Evolutionary conservation across 768 basidiomycete genomes (phyloP).

Genomic region (Trametes cinnabarina): DNA sequence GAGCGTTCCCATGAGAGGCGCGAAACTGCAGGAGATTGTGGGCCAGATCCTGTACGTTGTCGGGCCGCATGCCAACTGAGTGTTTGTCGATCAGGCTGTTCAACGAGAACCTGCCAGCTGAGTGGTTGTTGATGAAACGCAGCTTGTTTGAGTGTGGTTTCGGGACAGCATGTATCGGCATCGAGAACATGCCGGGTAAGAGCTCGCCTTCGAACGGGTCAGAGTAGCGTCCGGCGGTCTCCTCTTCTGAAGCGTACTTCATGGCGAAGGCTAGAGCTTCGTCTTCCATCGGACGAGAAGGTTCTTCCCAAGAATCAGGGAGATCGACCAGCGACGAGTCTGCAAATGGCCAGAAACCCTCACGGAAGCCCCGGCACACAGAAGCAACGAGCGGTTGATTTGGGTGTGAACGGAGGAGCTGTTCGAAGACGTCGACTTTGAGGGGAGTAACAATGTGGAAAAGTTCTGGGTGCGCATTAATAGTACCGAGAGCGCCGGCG

Average conservation of each 20-base stretch:
- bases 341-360: constrained; percentile 48
- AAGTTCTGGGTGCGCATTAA: too few species aligned
- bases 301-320: constrained; percentile 21
- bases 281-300: background rate
- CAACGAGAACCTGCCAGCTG: constrained; percentile 31
- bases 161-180: constrained; percentile 40
- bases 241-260: constrained; percentile 19
- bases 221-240: constrained; percentile 19
- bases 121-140: constrained; percentile 41
- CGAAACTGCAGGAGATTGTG: background rate
- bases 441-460: constrained; percentile 41
- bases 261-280: background rate
- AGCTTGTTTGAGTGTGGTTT: constrained; percentile 35
- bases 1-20: background rate
- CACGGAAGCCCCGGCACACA: constrained; percentile 27
- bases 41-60: constrained; percentile 11
- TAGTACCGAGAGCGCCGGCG: constrained; percentile 22
- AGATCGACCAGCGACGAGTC: constrained; percentile 27
- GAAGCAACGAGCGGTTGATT: constrained; percentile 39
- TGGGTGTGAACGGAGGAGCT: constrained; percentile 33
- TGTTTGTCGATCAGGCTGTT: constrained; percentile 29
- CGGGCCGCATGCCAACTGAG: background rate
- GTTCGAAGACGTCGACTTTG: constrained; percentile 32
- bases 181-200: constrained; percentile 44
- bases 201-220: constrained; percentile 30